Percentiles rank a stretch among this genome's conserved stretches.
These are phyloP conservation scores for Melampsora abietis-canadensis DNA, from an alignment of 1,284 basidiomycete genomes.

Conservation along the genomic window DNA sequence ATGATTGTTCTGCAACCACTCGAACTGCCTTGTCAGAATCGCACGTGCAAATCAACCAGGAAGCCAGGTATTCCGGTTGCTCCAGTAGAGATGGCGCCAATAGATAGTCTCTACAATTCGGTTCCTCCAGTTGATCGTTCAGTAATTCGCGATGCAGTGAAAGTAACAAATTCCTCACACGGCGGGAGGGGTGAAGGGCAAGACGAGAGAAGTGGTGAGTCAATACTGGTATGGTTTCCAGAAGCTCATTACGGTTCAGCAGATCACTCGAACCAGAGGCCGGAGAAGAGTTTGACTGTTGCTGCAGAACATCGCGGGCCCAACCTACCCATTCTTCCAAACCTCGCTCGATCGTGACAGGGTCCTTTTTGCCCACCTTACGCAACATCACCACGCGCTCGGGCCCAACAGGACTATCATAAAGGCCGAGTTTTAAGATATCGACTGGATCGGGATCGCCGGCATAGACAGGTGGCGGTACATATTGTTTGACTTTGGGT, in stretches of 20 bases:
- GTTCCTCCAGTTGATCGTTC: constrained; percentile 4
- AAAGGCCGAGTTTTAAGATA: constrained; percentile 32
- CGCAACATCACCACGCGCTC: constrained; percentile 28
- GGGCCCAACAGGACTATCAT: constrained; percentile 29
- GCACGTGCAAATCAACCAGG: constrained; percentile 34
- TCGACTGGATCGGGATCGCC: constrained; percentile 42
- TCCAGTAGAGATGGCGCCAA: constrained; percentile 34
- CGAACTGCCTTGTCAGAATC: constrained; percentile 29
- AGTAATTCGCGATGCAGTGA: constrained; percentile 19
- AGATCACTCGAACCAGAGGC: background rate
- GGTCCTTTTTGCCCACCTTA: constrained; percentile 41
- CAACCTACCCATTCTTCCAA: constrained; percentile 40
- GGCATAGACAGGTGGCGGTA: constrained; percentile 36
- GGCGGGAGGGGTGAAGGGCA: constrained; percentile 33
- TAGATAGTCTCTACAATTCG: constrained; percentile 13
- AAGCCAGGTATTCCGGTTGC: constrained; percentile 31
- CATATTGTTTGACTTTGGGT: constrained; percentile 37
- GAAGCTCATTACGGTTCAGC: background rate
- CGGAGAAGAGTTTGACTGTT: constrained; percentile 7
- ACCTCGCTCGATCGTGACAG: constrained; percentile 40
- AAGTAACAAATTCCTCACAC: constrained; percentile 18
- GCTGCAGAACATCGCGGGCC: constrained; percentile 9
- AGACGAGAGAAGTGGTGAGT: constrained; percentile 35
- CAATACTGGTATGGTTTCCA: constrained; percentile 31
- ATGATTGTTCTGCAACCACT: constrained; percentile 13